Evolutionary conservation across 805 yeast species (phyloP).

Genomic region (Metschnikowia corniflorae): DNA sequence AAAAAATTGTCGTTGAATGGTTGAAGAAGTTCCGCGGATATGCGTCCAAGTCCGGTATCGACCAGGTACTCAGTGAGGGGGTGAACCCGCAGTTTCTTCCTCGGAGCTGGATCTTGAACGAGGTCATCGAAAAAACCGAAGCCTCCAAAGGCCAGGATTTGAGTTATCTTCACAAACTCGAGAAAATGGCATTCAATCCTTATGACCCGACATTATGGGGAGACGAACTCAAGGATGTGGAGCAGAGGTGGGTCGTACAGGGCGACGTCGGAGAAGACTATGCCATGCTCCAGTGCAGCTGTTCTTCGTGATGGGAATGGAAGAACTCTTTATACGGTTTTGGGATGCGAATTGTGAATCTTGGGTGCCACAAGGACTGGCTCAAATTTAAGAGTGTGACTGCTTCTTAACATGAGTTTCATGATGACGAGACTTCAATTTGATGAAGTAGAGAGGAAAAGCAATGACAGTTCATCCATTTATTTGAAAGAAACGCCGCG

Average conservation of each 20-base stretch:
- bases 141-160: slow-evolving; percentile 49
- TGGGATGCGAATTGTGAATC: too few species aligned
- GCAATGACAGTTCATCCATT: too few species aligned
- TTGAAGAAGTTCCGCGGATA: slow-evolving; percentile 45
- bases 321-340: too few species aligned
- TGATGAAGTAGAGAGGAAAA: too few species aligned
- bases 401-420: too few species aligned
- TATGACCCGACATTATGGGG: slow-evolving; percentile 70
- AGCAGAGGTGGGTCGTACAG: slow-evolving; percentile 47
- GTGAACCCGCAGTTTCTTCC: slow-evolving; percentile 81
- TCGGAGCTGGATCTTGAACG: slow-evolving; percentile 81
- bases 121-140: slow-evolving; percentile 60
- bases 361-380: too few species aligned
- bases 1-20: slow-evolving; percentile 48
- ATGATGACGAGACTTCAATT: too few species aligned
- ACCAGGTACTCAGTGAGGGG: slow-evolving; percentile 40
- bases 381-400: too few species aligned
- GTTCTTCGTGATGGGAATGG: slow-evolving; percentile 38
- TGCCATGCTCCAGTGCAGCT: slow-evolving; percentile 71
- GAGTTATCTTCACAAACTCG: slow-evolving; percentile 53
- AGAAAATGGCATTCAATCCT: slow-evolving; percentile 73
- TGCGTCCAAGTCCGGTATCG: slow-evolving; percentile 30
- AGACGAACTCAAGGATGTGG: slow-evolving; percentile 54
- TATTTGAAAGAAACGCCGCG: too few species aligned
- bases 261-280: slow-evolving; percentile 49